Conservation (phyloP, 2,329 filamentous ascomycete species). For the Xylariaceae sp. region DNA sequence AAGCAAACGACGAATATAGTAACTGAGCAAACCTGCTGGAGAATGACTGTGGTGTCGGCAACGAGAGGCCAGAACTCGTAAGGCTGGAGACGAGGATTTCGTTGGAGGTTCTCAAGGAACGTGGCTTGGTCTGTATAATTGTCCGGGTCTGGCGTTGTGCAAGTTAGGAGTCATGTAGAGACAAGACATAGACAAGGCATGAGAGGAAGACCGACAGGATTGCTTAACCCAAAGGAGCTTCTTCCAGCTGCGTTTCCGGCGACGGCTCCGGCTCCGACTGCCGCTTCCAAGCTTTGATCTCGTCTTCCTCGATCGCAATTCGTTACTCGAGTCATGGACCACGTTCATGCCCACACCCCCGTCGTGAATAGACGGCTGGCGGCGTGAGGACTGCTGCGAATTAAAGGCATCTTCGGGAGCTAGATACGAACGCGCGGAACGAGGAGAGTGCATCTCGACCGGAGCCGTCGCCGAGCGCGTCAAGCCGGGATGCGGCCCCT, state of each 20-base stretch:
- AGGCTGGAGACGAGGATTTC: constrained; percentile 89
- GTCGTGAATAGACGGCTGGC: constrained; percentile 50
- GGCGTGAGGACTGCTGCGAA: constrained; percentile 65
- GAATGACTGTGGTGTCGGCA: constrained; percentile 92
- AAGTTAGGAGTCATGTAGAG: background rate
- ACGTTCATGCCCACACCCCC: no score
- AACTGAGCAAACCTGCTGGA: constrained; percentile 95
- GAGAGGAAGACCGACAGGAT: constrained; percentile 66
- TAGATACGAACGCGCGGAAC: constrained; percentile 69
- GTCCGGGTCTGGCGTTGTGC: constrained; percentile 73
- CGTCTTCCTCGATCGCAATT: constrained; percentile 45
- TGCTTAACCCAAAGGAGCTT: constrained; percentile 99
- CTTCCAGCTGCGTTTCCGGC: constrained; percentile 81
- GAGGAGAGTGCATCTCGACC: constrained; percentile 42
- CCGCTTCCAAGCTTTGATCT: constrained; percentile 57
- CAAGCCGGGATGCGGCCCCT: constrained; percentile 32
- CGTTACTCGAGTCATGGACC: constrained; percentile 42
- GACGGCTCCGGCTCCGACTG: constrained; percentile 65
- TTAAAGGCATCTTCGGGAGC: constrained; percentile 86
- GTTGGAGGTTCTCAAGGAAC: constrained; percentile 93
- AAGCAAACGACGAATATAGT: constrained; percentile 95
- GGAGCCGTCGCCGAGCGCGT: constrained; percentile 51
- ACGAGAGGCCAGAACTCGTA: constrained; percentile 99
- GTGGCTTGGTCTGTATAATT: constrained; percentile 98
- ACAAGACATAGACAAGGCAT: constrained; percentile 28